A percentile compares a stretch with the other conserved stretches of the same genome.
phyloP scores from a whole-genome alignment of 148 eudicot species.

The Silene conica region DNA sequence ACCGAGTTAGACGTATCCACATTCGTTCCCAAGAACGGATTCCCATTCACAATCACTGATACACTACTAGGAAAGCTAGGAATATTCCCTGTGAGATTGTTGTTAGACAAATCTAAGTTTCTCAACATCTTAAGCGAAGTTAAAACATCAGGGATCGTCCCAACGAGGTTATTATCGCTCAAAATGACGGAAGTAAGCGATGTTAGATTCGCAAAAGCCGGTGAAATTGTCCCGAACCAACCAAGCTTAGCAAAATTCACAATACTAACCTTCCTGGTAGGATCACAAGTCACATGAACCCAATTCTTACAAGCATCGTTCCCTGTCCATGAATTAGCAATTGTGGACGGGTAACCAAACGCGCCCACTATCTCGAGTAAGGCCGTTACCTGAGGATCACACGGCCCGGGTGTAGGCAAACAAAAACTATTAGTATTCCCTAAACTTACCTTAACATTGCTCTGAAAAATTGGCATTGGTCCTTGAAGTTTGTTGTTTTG shows the following conservation, averaged over 20 bases:
- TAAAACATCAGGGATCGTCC: slow-evolving; percentile 27
- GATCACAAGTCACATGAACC: slow-evolving; percentile 39
- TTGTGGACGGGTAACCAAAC: slow-evolving; percentile 28
- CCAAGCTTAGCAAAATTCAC: slow-evolving; percentile 34
- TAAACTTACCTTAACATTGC: slow-evolving; percentile 22
- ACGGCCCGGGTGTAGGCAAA: slow-evolving; percentile 26
- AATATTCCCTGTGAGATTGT: slow-evolving; percentile 35
- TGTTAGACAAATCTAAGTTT: slow-evolving; percentile 35
- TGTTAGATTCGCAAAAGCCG: slow-evolving; percentile 37
- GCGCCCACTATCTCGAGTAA: slow-evolving; percentile 27
- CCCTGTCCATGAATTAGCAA: slow-evolving; percentile 37
- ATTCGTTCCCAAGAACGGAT: slow-evolving; percentile 33
- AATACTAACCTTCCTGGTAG: slow-evolving; percentile 23
- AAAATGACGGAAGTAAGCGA: slow-evolving; percentile 31
- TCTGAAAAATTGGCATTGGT: slow-evolving; percentile 27
- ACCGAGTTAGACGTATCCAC: slow-evolving; percentile 25
- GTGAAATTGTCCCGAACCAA: slow-evolving; percentile 35
- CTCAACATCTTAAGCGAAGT: slow-evolving; percentile 21
- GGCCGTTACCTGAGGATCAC: slow-evolving; percentile 33
- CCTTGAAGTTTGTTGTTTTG: slow-evolving; percentile 43
- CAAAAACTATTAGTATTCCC: slow-evolving; percentile 33
- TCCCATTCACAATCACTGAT: slow-evolving; percentile 21
- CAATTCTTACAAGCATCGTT: slow-evolving; percentile 37
- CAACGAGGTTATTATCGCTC: slow-evolving; percentile 31
- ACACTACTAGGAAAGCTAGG: slow-evolving; percentile 27